phyloP scores from a whole-genome alignment of 1,139 yeast species.

The Taphrina wiesneri region DNA sequence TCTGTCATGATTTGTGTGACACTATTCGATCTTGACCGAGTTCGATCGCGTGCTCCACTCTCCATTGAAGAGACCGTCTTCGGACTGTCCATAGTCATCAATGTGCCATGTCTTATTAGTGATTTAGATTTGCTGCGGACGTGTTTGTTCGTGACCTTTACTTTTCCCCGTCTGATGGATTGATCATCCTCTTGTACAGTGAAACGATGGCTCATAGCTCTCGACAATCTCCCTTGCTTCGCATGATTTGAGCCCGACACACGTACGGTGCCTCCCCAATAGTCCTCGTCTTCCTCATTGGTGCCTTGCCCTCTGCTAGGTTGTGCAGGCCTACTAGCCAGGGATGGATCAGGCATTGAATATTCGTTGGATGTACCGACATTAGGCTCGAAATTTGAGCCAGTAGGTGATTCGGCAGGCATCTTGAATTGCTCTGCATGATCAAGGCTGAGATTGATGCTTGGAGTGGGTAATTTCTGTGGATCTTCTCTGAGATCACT shows the following conservation, averaged over 20 bases:
- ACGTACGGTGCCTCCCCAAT: slow-evolving; percentile 16
- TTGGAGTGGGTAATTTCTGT: too few relatives aligned
- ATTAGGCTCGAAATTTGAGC: too few relatives aligned
- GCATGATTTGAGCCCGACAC: not conserved
- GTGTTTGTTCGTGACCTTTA: not conserved
- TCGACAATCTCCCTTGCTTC: not conserved
- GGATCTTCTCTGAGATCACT: not conserved
- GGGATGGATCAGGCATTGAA: not conserved
- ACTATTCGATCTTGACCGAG: slow-evolving; percentile 26
- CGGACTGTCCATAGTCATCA: not conserved
- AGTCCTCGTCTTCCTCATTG: slow-evolving; percentile 8
- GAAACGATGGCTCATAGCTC: not conserved
- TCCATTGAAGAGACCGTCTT: not conserved
- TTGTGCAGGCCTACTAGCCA: not conserved
- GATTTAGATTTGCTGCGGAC: slow-evolving; percentile 21
- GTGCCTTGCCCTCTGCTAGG: not conserved
- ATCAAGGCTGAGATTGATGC: not conserved
- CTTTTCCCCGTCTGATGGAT: not conserved
- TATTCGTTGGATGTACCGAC: too few relatives aligned
- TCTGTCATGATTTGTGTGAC: slow-evolving; percentile 30
- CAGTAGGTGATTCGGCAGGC: not conserved
- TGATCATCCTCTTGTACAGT: not conserved
- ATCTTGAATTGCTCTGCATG: not conserved
- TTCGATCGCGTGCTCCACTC: not conserved
- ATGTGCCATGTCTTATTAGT: slow-evolving; percentile 4